Base-by-base conservation (phyloP, 345 rosid species). In the Eucalyptus curtisii region DNA sequence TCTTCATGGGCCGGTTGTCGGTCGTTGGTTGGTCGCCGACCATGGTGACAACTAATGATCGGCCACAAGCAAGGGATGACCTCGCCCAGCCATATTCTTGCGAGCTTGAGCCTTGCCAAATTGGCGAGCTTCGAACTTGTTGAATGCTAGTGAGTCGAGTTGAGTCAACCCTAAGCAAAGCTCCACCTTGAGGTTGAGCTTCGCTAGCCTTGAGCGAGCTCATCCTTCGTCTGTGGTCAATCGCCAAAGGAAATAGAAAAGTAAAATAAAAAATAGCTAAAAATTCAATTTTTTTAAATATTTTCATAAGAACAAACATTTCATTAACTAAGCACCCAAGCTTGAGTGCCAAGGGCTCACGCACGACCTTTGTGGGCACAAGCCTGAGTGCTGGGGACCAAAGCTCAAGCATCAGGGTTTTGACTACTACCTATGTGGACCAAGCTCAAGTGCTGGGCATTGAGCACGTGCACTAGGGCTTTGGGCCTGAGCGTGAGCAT, bases 11-110 rank as follows among this genome's bases (percentile, higher is more conserved):
- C 57, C 0, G 1, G 2, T 52, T 0, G 10, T 20, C 10, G 5
- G 0, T 52, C 0, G 5, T 24, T 10, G 30, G 61, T 4, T 30
- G 0, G 0, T 24, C 1, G 0, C 2, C 2, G 0, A 55, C 3
- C 61, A 55, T 55, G 30, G 30, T 25, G 25, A 52, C 0, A 5
- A 52, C 0, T 8, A 2, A 2, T 52, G 57, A 52, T 20, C 2
- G 0, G 10, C 57, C 10, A 52, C 57, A 52, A 20, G 57, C 25
- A 52, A 52, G 25, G 10, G 10, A 52, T 19, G 10, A 52, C 57
- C 25, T 52, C 2, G 2, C 57, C 57, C 57, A 8, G 0, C 25
- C 57, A 52, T 52, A 20, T 52, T 52, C 10, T 20, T 52, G 57
- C 0, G 1, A 52, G 57, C 57, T 52, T 52, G 57, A 52, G 57